These are phyloP conservation scores for Verticillium alfalfae DNA, from an alignment of 2,329 filamentous ascomycete genomes.

Conservation along the genomic window DNA sequence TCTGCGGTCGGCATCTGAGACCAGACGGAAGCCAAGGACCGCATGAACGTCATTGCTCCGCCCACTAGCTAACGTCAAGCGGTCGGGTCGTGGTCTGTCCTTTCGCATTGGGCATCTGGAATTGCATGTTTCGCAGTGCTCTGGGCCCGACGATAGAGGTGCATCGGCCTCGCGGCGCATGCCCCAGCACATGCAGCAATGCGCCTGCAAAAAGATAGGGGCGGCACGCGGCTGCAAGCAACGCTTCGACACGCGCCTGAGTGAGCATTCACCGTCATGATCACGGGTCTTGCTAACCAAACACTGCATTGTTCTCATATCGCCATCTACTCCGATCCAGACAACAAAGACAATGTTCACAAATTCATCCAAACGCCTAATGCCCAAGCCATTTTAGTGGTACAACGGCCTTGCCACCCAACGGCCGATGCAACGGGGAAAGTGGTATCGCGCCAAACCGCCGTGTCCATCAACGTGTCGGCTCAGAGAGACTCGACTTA, in stretches of 20 bases:
- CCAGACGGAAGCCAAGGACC: background rate
- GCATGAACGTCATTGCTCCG: background rate
- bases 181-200: too few species aligned
- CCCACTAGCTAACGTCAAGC: background rate
- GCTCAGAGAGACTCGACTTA: constrained; percentile 20
- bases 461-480: background rate
- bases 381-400: constrained; percentile 14
- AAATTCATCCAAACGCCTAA: constrained; percentile 8
- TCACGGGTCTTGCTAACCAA: background rate
- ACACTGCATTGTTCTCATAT: background rate
- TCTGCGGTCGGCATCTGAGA: background rate
- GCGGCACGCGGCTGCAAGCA: background rate
- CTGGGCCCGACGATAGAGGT: background rate
- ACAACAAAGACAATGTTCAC: background rate
- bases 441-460: constrained; percentile 1
- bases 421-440: constrained; percentile 9
- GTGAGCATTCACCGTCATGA: background rate
- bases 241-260: background rate
- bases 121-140: background rate
- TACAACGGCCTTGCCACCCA: constrained; percentile 11
- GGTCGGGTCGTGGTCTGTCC: background rate
- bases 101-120: background rate
- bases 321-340: background rate
- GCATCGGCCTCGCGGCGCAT: too few species aligned
- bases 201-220: too few species aligned